These are phyloP conservation scores for Lizanozyma gosingica DNA, from an alignment of 1,139 yeast genomes.

Conservation along the genomic window DNA sequence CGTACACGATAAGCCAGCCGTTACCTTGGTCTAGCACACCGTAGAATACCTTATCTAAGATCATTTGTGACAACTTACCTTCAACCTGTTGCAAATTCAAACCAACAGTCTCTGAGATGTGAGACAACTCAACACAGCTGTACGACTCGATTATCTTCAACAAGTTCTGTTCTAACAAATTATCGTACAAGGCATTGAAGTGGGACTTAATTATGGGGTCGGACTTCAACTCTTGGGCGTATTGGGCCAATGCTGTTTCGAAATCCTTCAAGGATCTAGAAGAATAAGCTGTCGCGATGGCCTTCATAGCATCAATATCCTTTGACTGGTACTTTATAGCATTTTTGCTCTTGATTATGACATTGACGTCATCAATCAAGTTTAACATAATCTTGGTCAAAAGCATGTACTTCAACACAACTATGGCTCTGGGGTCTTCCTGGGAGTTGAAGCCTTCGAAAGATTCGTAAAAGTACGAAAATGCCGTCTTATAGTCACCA, in stretches of 20 bases:
- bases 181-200: constrained; percentile 87
- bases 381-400: constrained; percentile 91
- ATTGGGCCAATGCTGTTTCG: constrained; percentile 66
- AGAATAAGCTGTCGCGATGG: constrained; percentile 83
- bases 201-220: constrained; percentile 90
- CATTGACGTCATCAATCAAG: constrained; percentile 75
- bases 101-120: constrained; percentile 82
- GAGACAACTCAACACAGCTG: constrained; percentile 86
- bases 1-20: constrained; percentile 92
- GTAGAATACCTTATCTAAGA: constrained; percentile 83
- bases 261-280: constrained; percentile 88
- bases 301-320: constrained; percentile 85
- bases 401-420: constrained; percentile 84
- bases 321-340: constrained; percentile 73
- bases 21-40: constrained; percentile 98
- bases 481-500: constrained; percentile 93
- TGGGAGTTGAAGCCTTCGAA: constrained; percentile 74
- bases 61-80: constrained; percentile 93
- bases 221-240: constrained; percentile 67
- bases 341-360: constrained; percentile 68
- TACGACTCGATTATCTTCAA: constrained; percentile 94
- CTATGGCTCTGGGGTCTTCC: constrained; percentile 60
- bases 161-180: constrained; percentile 84
- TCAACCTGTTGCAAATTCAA: constrained; percentile 85
- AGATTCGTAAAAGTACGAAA: constrained; percentile 88